These are phyloP conservation scores for Hypoxylon cercidicola DNA, from an alignment of 495 filamentous ascomycete species.

Conservation along the genomic window DNA sequence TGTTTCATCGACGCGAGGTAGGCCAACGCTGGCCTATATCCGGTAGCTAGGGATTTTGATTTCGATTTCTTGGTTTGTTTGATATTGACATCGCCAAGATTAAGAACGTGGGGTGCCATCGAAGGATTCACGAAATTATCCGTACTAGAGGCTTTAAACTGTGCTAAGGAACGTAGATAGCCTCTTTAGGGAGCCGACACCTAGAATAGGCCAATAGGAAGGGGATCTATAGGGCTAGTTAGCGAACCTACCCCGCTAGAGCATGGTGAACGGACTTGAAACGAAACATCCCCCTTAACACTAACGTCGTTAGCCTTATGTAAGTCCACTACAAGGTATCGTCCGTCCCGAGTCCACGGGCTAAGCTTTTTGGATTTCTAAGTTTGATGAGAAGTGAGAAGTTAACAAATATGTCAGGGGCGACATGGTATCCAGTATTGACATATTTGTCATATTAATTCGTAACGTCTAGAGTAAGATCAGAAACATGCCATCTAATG, in stretches of 20 bases:
- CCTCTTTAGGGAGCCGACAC: slow-evolving; percentile 6
- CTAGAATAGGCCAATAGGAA: slow-evolving; percentile 5
- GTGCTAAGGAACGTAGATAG: neutral
- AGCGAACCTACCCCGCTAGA: slow-evolving; percentile 8
- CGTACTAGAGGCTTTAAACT: neutral
- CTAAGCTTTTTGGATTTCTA: neutral
- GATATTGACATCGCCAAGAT: neutral
- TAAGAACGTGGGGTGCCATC: slow-evolving; percentile 3
- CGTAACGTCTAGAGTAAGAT: neutral
- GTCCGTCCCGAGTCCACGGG: neutral
- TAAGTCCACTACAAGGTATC: slow-evolving; percentile 16
- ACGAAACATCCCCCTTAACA: slow-evolving; percentile 15
- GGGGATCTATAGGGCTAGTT: neutral
- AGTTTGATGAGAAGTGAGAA: neutral
- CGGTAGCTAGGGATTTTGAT: neutral
- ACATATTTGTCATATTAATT: neutral
- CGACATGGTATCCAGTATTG: neutral
- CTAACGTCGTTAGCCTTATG: neutral
- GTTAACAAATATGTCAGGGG: neutral
- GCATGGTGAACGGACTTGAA: slow-evolving; percentile 22
- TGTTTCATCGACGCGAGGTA: slow-evolving; percentile 22
- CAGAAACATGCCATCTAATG: neutral
- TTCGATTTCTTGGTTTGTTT: neutral
- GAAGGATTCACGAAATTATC: slow-evolving; percentile 14
- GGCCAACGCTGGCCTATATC: neutral